Evolutionary conservation across 257 asterid species (phyloP).

Genomic region (Lycium barbarum): DNA sequence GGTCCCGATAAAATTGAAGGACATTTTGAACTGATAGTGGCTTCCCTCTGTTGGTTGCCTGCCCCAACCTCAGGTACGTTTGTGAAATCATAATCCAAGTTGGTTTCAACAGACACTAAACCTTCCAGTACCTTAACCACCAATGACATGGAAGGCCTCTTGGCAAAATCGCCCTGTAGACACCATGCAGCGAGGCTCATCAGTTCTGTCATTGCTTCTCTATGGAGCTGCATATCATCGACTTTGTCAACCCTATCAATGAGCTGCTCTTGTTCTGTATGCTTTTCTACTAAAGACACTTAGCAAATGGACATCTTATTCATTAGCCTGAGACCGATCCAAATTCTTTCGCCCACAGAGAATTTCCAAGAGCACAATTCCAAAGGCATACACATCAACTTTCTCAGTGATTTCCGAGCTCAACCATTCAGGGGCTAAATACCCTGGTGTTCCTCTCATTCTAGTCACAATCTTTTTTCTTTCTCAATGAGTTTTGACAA

Average conservation of each 20-base stretch:
- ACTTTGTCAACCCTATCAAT: constrained; percentile 32
- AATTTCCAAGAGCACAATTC: constrained; percentile 38
- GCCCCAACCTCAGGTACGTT: not conserved
- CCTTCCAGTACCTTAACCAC: constrained; percentile 43
- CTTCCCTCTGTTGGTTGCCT: not conserved
- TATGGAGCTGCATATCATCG: constrained; percentile 34
- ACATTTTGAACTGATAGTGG: not conserved
- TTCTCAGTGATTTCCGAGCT: constrained; percentile 37
- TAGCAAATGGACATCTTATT: constrained; percentile 32
- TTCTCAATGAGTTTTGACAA: constrained; percentile 39
- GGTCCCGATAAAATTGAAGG: constrained; percentile 37
- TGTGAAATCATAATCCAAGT: constrained; percentile 23
- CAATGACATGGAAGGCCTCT: constrained; percentile 44
- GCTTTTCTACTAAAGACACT: constrained; percentile 37
- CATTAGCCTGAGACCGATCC: constrained; percentile 34
- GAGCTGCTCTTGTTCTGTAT: constrained; percentile 11
- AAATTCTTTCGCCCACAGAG: constrained; percentile 40
- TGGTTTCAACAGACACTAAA: constrained; percentile 9
- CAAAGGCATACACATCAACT: constrained; percentile 44
- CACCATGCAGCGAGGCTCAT: constrained; percentile 40
- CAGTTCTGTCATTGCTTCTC: constrained; percentile 24
- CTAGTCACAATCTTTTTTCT: constrained; percentile 37
- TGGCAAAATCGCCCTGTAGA: constrained; percentile 25
- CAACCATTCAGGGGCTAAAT: constrained; percentile 43
- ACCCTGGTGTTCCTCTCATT: constrained; percentile 43